Evolutionary conservation across 306 rosid genomes (phyloP).

Genomic region (Clitoria ternatea): DNA sequence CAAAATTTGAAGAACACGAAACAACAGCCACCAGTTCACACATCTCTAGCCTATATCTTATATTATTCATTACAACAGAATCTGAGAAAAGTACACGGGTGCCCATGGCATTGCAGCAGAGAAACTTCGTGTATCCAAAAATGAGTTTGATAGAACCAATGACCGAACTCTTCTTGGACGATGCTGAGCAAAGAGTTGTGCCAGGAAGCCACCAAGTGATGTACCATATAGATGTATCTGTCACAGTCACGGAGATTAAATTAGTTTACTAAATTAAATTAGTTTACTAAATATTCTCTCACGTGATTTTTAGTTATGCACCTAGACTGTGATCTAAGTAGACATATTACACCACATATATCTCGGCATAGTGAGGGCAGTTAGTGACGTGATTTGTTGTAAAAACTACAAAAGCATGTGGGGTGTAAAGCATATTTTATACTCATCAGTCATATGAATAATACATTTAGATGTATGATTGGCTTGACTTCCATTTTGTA

Average conservation of each 20-base stretch:
- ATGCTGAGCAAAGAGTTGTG: constrained; percentile 95
- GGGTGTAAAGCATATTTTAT: background rate
- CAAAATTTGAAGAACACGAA: constrained; percentile 1
- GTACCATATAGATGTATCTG: constrained; percentile 99
- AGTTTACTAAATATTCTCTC: constrained; percentile 11
- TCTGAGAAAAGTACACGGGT: constrained; percentile 62
- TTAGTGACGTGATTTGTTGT: background rate
- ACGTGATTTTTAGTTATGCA: background rate
- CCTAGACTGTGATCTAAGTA: constrained; percentile 1
- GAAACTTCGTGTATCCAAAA: constrained; percentile 78
- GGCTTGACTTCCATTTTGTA: background rate
- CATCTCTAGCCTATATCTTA: constrained; percentile 16
- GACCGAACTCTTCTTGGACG: constrained; percentile 97
- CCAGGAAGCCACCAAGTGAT: constrained; percentile 96
- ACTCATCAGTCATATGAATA: background rate
- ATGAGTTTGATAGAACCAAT: constrained; percentile 81
- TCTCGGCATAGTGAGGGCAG: background rate
- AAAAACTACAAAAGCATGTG: background rate
- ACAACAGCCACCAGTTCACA: background rate
- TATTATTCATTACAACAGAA: constrained; percentile 23
- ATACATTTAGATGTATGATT: constrained; percentile 10
- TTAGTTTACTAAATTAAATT: constrained; percentile 22
- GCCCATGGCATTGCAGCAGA: constrained; percentile 98
- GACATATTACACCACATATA: constrained; percentile 10
- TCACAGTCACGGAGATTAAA: constrained; percentile 29